Evolutionary conservation across 345 rosid genomes (phyloP).

Genomic region (Aquilaria yunnanensis): DNA sequence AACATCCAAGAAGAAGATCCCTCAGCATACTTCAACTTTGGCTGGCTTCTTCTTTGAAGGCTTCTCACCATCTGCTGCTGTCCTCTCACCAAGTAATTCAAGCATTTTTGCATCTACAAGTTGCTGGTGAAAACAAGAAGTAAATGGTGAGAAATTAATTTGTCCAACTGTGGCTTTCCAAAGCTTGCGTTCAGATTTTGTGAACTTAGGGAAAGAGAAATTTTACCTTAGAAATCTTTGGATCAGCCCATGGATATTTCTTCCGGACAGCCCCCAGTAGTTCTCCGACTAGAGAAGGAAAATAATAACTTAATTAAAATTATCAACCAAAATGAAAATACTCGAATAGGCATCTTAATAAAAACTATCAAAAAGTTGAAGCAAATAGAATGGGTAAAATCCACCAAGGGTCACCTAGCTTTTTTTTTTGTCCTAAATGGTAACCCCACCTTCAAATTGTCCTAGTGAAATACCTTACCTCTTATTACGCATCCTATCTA

Average conservation of each 20-base stretch:
- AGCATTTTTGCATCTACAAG: conserved; percentile 61
- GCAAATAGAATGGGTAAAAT: not conserved
- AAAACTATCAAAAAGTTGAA: not conserved
- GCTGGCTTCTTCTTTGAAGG: conserved; percentile 85
- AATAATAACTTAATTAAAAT: conserved; percentile 5
- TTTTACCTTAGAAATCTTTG: conserved; percentile 76
- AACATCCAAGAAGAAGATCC: not conserved
- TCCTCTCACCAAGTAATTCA: conserved; percentile 86
- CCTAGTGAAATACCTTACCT: too few relatives aligned
- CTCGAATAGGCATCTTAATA: not conserved
- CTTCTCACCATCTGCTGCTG: conserved; percentile 88
- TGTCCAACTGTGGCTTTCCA: not conserved
- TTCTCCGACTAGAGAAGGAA: conserved; percentile 50
- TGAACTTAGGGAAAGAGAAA: conserved; percentile 1
- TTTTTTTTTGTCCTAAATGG: too few relatives aligned
- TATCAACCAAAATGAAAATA: too few relatives aligned
- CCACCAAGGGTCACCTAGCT: too few relatives aligned
- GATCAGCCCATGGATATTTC: conserved; percentile 92
- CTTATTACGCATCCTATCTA: too few relatives aligned
- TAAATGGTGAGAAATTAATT: conserved; percentile 8
- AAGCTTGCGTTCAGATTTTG: not conserved
- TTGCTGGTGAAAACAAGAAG: conserved; percentile 41
- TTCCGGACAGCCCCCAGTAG: conserved; percentile 68
- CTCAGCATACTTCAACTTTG: conserved; percentile 56
- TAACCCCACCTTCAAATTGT: too few relatives aligned